These are phyloP conservation scores for Colletotrichum eleusines DNA, from an alignment of 2,329 filamentous ascomycete species.

Conservation along the genomic window DNA sequence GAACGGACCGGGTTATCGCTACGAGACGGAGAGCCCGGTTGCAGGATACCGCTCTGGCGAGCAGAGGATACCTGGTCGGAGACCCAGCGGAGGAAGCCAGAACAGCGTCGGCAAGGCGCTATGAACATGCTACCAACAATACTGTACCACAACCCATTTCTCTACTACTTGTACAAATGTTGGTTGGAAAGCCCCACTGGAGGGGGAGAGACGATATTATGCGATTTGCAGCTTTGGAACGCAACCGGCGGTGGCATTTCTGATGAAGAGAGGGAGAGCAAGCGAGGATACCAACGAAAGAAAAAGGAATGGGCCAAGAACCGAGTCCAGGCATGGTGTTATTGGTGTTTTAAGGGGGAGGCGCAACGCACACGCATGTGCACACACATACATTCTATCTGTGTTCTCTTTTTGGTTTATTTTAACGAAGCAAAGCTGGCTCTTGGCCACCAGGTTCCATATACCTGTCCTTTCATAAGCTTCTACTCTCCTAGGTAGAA, in stretches of 20 bases:
- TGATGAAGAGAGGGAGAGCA: slow-evolving; percentile 22
- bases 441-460: neutral
- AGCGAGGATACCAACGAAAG: slow-evolving; percentile 20
- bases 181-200: slow-evolving; percentile 3
- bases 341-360: slow-evolving; percentile 27
- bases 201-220: slow-evolving; percentile 6
- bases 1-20: slow-evolving; percentile 41
- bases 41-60: slow-evolving; percentile 39
- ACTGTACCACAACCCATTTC: slow-evolving; percentile 19
- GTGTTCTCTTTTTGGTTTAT: slow-evolving; percentile 7
- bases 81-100: slow-evolving; percentile 37
- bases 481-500: neutral
- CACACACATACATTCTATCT: slow-evolving; percentile 5
- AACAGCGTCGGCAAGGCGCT: slow-evolving; percentile 42
- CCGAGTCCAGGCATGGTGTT: slow-evolving; percentile 21
- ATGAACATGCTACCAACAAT: slow-evolving; percentile 3
- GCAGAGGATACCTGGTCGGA: slow-evolving; percentile 22
- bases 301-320: slow-evolving; percentile 21
- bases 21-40: slow-evolving; percentile 47
- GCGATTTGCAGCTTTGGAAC: slow-evolving; percentile 12
- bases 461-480: neutral
- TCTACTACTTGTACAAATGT: slow-evolving; percentile 33
- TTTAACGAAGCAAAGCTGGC: slow-evolving; percentile 11
- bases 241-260: neutral
- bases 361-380: neutral